A percentile compares a stretch with the other conserved stretches of the same genome.
phyloP scores from a whole-genome alignment of 176 grass and related monocot genomes.

The Zea mays region Zm-B73-REFERENCE-NAM-5.0 NC_050099.1:135180001-135180500 shows the following conservation, averaged over 20 bases:
- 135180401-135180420: conserved; percentile 89
- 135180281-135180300: conserved; percentile 1
- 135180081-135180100: conserved; percentile 86
- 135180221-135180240: conserved; percentile 77
- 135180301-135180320: too few relatives aligned
- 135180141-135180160: conserved; percentile 71
- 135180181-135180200: conserved; percentile 90
- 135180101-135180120: conserved; percentile 94
- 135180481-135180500: too few relatives aligned
- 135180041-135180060: conserved; percentile 17
- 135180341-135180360: conserved; percentile 23
- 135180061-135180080: conserved; percentile 64
- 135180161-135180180: conserved; percentile 88
- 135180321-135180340: not conserved
- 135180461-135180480: too few relatives aligned
- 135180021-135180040: too few relatives aligned
- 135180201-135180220: conserved; percentile 68
- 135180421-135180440: conserved; percentile 91
- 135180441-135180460: conserved; percentile 79
- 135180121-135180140: conserved; percentile 94
- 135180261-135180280: conserved; percentile 69
- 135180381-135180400: conserved; percentile 87
- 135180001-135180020: conserved; percentile 25
- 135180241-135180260: conserved; percentile 83
- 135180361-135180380: conserved; percentile 65